Evolutionary conservation across 495 filamentous ascomycete genomes (phyloP).

Genomic region (Penicillium atrosanguineum): DNA sequence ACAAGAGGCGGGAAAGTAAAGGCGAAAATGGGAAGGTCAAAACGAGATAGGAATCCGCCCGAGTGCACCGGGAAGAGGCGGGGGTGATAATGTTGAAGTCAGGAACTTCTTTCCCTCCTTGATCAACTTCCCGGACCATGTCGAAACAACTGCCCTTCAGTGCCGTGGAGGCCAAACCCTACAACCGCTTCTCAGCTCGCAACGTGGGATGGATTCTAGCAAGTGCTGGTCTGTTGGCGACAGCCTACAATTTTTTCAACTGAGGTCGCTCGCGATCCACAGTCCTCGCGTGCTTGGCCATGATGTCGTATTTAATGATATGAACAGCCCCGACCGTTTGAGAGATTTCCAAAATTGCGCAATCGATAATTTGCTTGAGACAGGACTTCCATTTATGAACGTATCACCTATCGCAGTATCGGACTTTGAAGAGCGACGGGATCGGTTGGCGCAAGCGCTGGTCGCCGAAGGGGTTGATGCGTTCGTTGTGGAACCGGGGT

Average conservation of each 20-base stretch:
- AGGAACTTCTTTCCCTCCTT: too few species aligned
- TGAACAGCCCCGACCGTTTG: not conserved
- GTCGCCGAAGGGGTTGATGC: conserved; percentile 42
- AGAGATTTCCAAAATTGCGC: conserved; percentile 42
- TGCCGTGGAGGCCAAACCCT: not conserved
- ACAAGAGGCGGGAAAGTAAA: conserved; percentile 2
- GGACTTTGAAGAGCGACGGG: conserved; percentile 45
- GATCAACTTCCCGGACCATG: not conserved
- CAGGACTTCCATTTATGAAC: conserved; percentile 43
- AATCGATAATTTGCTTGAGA: conserved; percentile 37
- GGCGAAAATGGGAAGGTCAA: conserved; percentile 13
- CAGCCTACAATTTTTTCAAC: not conserved
- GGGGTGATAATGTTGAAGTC: too few species aligned
- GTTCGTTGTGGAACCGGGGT: conserved; percentile 55
- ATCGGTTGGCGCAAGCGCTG: conserved; percentile 47
- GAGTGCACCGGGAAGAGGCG: too few species aligned
- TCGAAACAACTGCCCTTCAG: conserved; percentile 4
- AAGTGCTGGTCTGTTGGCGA: not conserved
- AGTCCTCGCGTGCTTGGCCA: too few species aligned
- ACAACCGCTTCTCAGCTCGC: conserved; percentile 2
- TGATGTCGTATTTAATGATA: not conserved
- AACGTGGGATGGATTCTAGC: conserved; percentile 1
- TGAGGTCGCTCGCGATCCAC: too few species aligned
- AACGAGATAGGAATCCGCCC: conserved; percentile 8
- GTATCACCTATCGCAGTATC: conserved; percentile 35